Evolutionary conservation across 83 land plant species (phyloP).

Genomic region (Picea abies): DNA sequence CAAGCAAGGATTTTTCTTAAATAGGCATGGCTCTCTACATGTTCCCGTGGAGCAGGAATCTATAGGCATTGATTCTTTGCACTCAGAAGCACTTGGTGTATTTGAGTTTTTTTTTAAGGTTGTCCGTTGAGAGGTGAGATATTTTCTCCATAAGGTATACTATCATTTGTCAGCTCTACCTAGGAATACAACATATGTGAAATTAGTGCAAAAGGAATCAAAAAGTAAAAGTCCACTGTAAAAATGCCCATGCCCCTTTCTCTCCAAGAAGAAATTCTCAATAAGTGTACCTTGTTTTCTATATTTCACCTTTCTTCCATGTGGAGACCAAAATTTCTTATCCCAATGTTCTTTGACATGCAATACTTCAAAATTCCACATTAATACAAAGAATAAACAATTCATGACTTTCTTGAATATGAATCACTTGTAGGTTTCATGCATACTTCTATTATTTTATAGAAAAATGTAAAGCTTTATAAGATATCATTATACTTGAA

Average conservation of each 20-base stretch:
- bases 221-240: neutral
- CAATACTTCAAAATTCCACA: neutral
- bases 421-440: no score
- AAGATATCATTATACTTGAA: no score
- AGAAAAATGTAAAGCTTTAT: no score
- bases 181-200: neutral
- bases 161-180: neutral
- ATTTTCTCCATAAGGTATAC: neutral
- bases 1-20: neutral
- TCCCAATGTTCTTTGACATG: neutral
- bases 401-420: neutral
- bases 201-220: neutral
- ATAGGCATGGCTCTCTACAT: neutral
- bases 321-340: neutral
- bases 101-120: neutral
- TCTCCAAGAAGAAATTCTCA: neutral
- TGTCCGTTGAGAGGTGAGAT: neutral
- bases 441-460: no score
- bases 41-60: neutral
- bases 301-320: no score
- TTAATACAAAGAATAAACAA: neutral
- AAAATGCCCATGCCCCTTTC: no score
- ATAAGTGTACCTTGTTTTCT: neutral
- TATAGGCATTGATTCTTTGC: neutral
- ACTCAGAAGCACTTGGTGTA: neutral